Percentiles rank a stretch among this genome's conserved stretches.
phyloP scores from a whole-genome alignment of 306 rosid genomes.

The Dalbergia oliveri region DNA sequence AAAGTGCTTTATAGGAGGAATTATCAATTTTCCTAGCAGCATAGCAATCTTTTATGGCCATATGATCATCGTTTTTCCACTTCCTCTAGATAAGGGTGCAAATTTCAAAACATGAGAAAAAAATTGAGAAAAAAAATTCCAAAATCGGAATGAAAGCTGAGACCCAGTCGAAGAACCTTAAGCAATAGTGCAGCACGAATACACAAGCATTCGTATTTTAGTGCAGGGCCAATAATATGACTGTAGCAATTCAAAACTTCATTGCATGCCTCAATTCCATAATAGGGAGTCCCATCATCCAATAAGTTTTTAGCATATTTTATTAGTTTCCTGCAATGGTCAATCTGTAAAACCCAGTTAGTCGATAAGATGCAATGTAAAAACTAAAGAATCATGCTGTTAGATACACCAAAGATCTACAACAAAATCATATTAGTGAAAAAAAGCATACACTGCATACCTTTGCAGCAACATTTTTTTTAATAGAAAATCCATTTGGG shows the following conservation, averaged over 20 bases:
- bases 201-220: conserved; percentile 76
- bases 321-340: conserved; percentile 74
- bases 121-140: not conserved
- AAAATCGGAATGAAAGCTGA: conserved; percentile 28
- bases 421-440: conserved; percentile 24
- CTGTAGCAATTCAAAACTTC: conserved; percentile 81
- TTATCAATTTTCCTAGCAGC: conserved; percentile 73
- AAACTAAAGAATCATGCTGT: conserved; percentile 31
- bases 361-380: conserved; percentile 41
- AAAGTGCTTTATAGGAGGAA: conserved; percentile 70
- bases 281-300: conserved; percentile 58
- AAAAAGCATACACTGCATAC: conserved; percentile 50
- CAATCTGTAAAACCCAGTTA: conserved; percentile 72
- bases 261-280: conserved; percentile 92
- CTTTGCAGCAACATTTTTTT: conserved; percentile 56
- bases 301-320: conserved; percentile 69
- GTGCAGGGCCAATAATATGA: conserved; percentile 57
- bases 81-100: conserved; percentile 68
- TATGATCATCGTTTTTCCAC: conserved; percentile 96
- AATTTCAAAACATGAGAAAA: conserved; percentile 33
- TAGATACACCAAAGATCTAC: conserved; percentile 10
- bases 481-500: conserved; percentile 57
- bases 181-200: conserved; percentile 81
- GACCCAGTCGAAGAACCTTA: conserved; percentile 67
- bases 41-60: conserved; percentile 91